Evolutionary conservation across 176 grass and related monocot species (phyloP).

Genomic region (Otatea glauca): DNA sequence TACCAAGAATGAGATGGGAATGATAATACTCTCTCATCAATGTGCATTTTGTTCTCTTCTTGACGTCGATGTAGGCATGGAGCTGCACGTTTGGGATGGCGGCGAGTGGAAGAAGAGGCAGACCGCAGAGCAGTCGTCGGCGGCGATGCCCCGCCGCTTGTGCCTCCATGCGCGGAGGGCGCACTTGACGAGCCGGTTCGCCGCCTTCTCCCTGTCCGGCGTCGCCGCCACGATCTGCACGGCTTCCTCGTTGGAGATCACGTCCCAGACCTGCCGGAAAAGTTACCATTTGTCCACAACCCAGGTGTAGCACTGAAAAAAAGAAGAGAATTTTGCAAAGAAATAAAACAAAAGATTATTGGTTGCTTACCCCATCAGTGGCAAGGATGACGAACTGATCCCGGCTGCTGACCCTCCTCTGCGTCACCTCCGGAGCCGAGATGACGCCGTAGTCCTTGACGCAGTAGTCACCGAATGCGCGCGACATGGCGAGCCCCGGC

Average conservation of each 20-base stretch:
- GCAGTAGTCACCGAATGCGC: conserved; percentile 89
- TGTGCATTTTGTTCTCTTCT: neutral
- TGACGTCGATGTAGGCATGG: conserved; percentile 20
- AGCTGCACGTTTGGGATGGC: conserved; percentile 1
- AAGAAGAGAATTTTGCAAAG: too few species aligned
- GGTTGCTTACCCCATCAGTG: conserved; percentile 77
- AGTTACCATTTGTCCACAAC: neutral
- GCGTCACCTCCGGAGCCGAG: conserved; percentile 80
- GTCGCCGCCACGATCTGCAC: conserved; percentile 77
- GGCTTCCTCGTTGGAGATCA: conserved; percentile 88
- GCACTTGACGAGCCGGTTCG: conserved; percentile 75
- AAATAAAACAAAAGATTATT: neutral
- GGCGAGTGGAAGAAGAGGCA: conserved; percentile 83
- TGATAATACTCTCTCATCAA: neutral
- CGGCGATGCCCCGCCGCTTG: conserved; percentile 68
- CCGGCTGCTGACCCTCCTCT: conserved; percentile 53
- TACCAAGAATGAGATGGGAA: neutral
- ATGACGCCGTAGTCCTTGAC: conserved; percentile 83
- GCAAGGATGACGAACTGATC: conserved; percentile 89
- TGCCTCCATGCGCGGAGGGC: conserved; percentile 68
- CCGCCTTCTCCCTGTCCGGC: conserved; percentile 62
- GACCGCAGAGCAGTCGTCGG: conserved; percentile 93
- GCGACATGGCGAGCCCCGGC: conserved; percentile 92
- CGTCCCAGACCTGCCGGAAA: conserved; percentile 79
- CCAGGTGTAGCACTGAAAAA: neutral